Evolutionary conservation across 148 eudicot genomes (phyloP).

Genomic region (Nepenthes mirabilis): DNA sequence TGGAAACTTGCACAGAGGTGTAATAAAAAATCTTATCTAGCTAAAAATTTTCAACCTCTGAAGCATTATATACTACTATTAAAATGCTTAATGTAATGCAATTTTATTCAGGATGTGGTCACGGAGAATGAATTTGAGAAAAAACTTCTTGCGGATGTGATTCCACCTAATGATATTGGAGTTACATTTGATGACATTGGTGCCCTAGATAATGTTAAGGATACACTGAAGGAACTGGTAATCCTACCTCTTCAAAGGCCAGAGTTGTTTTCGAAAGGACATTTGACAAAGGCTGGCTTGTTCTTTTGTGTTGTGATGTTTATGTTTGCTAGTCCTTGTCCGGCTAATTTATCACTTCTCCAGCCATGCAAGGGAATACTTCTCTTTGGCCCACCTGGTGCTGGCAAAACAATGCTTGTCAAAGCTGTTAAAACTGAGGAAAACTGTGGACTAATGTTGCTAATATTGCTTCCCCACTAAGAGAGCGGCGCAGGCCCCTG

Average conservation of each 20-base stretch:
- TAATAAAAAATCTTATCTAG: too few species aligned
- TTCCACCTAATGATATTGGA: constrained; percentile 86
- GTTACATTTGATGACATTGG: constrained; percentile 88
- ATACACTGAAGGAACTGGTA: constrained; percentile 61
- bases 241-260: constrained; percentile 95
- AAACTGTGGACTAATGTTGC: too few species aligned
- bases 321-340: neutral
- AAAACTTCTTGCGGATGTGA: constrained; percentile 72
- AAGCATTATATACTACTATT: neutral
- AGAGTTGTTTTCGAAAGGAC: constrained; percentile 76
- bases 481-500: too few species aligned
- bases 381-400: constrained; percentile 12
- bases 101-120: constrained; percentile 63
- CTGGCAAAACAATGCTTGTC: constrained; percentile 99
- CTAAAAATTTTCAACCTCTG: too few species aligned
- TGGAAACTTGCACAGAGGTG: neutral
- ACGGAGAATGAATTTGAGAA: constrained; percentile 95
- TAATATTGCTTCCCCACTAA: too few species aligned
- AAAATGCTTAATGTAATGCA: neutral
- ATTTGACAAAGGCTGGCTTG: constrained; percentile 63
- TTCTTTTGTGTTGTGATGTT: neutral
- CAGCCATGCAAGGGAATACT: constrained; percentile 98
- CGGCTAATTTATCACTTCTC: constrained; percentile 8
- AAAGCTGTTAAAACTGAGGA: constrained; percentile 93
- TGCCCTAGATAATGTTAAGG: constrained; percentile 19